Percentiles rank a stretch among this genome's conserved stretches.
These are phyloP conservation scores for Cyberlindnera mycetangii DNA, from an alignment of 805 yeast genomes.

Conservation along the genomic window DNA sequence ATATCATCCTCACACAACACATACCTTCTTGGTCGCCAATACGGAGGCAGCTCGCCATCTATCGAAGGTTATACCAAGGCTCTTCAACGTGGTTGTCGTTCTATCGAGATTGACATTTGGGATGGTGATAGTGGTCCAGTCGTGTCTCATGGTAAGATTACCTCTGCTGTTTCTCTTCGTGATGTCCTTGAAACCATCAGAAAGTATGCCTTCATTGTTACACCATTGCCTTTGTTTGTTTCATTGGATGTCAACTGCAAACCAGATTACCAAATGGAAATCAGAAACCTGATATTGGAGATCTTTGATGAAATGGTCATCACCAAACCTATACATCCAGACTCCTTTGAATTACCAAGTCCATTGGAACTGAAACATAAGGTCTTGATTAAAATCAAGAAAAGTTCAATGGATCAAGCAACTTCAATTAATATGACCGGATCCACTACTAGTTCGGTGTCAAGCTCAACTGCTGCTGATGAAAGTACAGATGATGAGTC, in stretches of 20 bases:
- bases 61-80: constrained; percentile 87
- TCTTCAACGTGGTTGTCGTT: constrained; percentile 87
- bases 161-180: constrained; percentile 64
- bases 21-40: constrained; percentile 81
- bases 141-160: constrained; percentile 89
- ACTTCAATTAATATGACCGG: constrained; percentile 11
- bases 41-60: constrained; percentile 84
- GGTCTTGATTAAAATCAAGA: constrained; percentile 77
- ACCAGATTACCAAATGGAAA: constrained; percentile 58
- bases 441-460: constrained; percentile 20
- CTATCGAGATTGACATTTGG: constrained; percentile 96
- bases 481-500: constrained; percentile 24
- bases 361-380: constrained; percentile 71
- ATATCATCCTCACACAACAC: constrained; percentile 96
- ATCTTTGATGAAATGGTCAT: constrained; percentile 56
- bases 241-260: constrained; percentile 86
- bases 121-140: constrained; percentile 79
- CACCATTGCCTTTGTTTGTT: constrained; percentile 81
- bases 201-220: constrained; percentile 83
- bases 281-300: constrained; percentile 50
- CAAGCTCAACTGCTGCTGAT: constrained; percentile 29
- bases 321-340: constrained; percentile 28
- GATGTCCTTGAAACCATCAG: constrained; percentile 72
- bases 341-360: constrained; percentile 51
- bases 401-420: constrained; percentile 24